phyloP scores from a whole-genome alignment of 495 filamentous ascomycete species.

The Neurospora sp. region DNA sequence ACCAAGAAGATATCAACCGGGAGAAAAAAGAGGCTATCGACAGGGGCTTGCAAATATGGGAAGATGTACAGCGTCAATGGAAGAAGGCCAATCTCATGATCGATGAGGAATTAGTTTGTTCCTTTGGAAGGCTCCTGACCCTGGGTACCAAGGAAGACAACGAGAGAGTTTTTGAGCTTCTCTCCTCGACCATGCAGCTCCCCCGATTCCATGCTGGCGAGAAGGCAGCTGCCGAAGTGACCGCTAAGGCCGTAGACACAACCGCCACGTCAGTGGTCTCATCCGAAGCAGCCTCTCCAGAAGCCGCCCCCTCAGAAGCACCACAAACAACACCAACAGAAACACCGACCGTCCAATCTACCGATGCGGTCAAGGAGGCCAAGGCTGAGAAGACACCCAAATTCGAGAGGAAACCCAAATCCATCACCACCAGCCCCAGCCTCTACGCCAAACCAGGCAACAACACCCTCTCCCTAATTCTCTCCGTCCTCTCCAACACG shows the following conservation, averaged over 20 bases:
- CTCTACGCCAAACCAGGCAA: conserved; percentile 46
- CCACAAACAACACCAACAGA: no score
- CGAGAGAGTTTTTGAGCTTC: conserved; percentile 58
- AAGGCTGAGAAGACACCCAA: not conserved
- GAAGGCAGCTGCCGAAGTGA: not conserved
- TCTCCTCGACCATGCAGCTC: conserved; percentile 69
- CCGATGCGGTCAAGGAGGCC: not conserved
- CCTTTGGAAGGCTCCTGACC: conserved; percentile 67
- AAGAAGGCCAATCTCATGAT: conserved; percentile 52
- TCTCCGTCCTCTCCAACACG: conserved; percentile 49
- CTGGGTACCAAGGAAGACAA: conserved; percentile 44
- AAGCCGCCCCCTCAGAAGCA: not conserved
- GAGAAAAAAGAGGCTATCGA: conserved; percentile 32
- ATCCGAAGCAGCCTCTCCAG: not conserved
- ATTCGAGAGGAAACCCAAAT: not conserved
- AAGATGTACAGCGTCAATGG: conserved; percentile 68
- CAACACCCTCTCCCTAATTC: conserved; percentile 58
- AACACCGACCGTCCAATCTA: not conserved
- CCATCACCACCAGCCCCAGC: not conserved
- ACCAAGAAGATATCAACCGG: conserved; percentile 13
- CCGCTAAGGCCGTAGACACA: not conserved
- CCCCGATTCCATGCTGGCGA: conserved; percentile 31
- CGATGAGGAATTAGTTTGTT: conserved; percentile 61
- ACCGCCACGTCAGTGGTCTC: not conserved
- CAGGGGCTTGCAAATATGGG: conserved; percentile 63